phyloP scores from a whole-genome alignment of 1,284 basidiomycete species.

The Malassezia obtusa region DNA sequence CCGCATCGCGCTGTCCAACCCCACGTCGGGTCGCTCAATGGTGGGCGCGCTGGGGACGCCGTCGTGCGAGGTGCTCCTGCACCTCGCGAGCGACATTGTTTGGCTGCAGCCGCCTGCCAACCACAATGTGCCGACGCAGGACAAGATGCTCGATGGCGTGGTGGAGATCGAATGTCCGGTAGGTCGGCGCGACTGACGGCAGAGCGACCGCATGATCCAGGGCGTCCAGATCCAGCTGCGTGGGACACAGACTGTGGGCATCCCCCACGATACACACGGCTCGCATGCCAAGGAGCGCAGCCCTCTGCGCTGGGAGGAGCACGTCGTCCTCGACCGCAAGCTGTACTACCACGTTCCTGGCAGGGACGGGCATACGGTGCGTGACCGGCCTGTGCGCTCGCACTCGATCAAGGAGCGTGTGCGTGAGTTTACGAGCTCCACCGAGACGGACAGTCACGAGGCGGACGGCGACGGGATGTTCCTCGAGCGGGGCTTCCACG shows the following conservation, averaged over 20 bases:
- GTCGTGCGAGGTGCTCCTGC: constrained; percentile 42
- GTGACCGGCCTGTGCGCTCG: not conserved
- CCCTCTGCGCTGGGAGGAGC: constrained; percentile 39
- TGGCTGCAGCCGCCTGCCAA: constrained; percentile 34
- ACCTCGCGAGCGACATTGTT: constrained; percentile 39
- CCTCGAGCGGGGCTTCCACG: constrained; percentile 39
- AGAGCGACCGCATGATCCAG: constrained; percentile 34
- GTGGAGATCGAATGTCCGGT: constrained; percentile 42
- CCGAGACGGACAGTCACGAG: constrained; percentile 12
- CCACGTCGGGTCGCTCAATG: too few relatives aligned
- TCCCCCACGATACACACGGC: constrained; percentile 18
- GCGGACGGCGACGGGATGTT: constrained; percentile 10
- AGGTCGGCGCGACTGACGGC: not conserved
- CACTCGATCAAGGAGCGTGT: constrained; percentile 17
- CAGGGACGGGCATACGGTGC: not conserved
- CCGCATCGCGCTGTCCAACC: not conserved
- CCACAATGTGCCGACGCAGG: constrained; percentile 31
- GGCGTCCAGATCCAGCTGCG: constrained; percentile 32
- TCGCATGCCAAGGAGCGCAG: not conserved
- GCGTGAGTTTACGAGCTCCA: constrained; percentile 14
- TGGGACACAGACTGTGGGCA: constrained; percentile 36
- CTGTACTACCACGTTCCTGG: constrained; percentile 29
- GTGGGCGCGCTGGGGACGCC: not conserved
- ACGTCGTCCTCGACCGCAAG: constrained; percentile 37
- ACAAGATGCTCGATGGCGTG: constrained; percentile 42